These are phyloP conservation scores for Suillus spraguei DNA, from an alignment of 768 basidiomycete genomes.

Conservation along the genomic window DNA sequence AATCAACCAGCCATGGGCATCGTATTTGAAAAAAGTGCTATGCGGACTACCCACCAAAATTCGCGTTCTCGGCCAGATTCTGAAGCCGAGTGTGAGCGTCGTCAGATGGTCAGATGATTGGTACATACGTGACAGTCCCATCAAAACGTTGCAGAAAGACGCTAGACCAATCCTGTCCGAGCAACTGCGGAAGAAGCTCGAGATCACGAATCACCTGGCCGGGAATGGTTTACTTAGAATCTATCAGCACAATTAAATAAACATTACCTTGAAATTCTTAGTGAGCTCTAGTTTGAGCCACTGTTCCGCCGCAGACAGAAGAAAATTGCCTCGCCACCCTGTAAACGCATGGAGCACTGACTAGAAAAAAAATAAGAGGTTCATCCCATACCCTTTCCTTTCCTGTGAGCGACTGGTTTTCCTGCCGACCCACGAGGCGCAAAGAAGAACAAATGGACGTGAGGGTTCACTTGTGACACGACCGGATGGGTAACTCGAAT, in stretches of 20 bases:
- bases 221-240: constrained; percentile 12
- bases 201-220: constrained; percentile 87
- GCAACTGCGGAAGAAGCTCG: constrained; percentile 89
- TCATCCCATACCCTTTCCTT: constrained; percentile 70
- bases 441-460: constrained; percentile 95
- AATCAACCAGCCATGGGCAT: constrained; percentile 6
- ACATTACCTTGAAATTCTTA: constrained; percentile 85
- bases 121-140: constrained; percentile 78
- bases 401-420: constrained; percentile 91
- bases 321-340: constrained; percentile 96
- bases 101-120: not conserved
- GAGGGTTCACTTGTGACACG: constrained; percentile 91
- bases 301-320: constrained; percentile 91
- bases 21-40: constrained; percentile 5
- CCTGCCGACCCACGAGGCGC: constrained; percentile 88
- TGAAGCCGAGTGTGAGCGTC: constrained; percentile 39
- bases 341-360: constrained; percentile 5
- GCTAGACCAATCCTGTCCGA: constrained; percentile 96
- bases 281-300: constrained; percentile 95
- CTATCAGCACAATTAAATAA: not conserved
- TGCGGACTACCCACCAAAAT: constrained; percentile 51
- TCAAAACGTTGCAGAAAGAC: constrained; percentile 96
- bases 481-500: constrained; percentile 83
- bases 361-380: not conserved
- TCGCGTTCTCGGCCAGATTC: constrained; percentile 86